phyloP scores from a whole-genome alignment of 139 green algal species.

The Diplosphaera chodatii region DNA sequence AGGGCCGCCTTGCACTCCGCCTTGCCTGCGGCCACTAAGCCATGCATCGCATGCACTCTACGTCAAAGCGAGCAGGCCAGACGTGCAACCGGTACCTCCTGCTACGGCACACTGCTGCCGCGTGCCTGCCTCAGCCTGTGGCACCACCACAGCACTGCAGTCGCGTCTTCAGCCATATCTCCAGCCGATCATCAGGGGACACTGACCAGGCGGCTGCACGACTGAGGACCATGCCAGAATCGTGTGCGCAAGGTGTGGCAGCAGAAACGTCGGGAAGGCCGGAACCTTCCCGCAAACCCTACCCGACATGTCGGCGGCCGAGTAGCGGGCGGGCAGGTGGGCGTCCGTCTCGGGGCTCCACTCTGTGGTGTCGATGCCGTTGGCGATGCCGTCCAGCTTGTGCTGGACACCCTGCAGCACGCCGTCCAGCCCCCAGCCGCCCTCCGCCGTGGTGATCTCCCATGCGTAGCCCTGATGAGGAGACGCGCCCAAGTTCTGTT shows the following conservation, averaged over 20 bases:
- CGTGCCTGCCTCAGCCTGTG: too few species aligned
- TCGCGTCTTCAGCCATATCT: too few species aligned
- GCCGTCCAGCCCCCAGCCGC: constrained; percentile 47
- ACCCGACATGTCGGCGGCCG: constrained; percentile 17
- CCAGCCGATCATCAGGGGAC: too few species aligned
- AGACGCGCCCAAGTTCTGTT: too few species aligned
- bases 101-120: too few species aligned
- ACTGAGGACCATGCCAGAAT: too few species aligned
- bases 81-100: too few species aligned
- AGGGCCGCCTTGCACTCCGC: constrained; percentile 58
- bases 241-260: too few species aligned
- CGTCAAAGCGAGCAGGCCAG: too few species aligned
- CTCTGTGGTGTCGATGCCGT: constrained; percentile 75
- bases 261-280: too few species aligned
- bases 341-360: constrained; percentile 66
- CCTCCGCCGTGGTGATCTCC: constrained; percentile 42
- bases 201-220: too few species aligned
- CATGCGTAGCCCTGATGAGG: constrained; percentile 47
- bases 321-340: constrained; percentile 52
- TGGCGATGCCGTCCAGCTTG: constrained; percentile 69
- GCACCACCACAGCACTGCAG: too few species aligned
- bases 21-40: constrained; percentile 44
- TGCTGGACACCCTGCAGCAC: constrained; percentile 38
- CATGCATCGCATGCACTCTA: neutral
- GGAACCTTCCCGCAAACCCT: neutral